Base-by-base conservation (phyloP, 2,329 filamentous ascomycete genomes). In the Trichoderma sp. region DNA sequence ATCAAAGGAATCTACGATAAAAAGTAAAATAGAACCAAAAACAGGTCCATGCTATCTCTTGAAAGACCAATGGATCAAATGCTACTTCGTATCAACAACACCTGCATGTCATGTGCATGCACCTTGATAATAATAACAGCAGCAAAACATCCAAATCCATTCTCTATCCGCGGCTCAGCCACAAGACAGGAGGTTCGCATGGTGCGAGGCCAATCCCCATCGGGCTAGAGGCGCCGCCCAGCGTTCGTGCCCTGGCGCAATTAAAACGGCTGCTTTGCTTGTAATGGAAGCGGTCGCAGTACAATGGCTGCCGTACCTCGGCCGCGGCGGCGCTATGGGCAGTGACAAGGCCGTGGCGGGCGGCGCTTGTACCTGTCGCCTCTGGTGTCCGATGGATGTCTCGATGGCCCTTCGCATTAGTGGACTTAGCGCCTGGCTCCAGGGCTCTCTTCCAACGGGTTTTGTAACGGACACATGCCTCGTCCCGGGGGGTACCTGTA, bases 281-380 rank as follows among this genome's bases (percentile, higher is more conserved):
- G 59, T 45, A 71, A 33, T 50, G 41, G 68, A 71, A 71, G 59
- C 68, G 68, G 65, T 53, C 41, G 65, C 64, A 35, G 16, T 41
- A 33, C 33, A 35, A 35, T 9, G 62, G 64, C 21, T 18, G 12
- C 18, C 31, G 60, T 60, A 60, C 67, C 67, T 45, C 21, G 50
- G 21, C 67, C 14, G 67, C 67, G 31, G n/a, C 67, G 31, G 67
- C 67, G 67, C n/a, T 71, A 60, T 71, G 67, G 50, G 53, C 67
- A 71, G 67, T 18, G 53, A 60, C 50, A 68, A 35, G 45, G 45
- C n/a, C 18, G n/a, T 53, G n/a, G 45, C n/a, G 45, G 3, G 29
- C 8, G 18, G 24, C 56, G 56, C 27, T 18, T 29, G 24, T 29
- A 31, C 56, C 27, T 29, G 56, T n/a, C 16, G 24, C 24, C 24